These are phyloP conservation scores for Penicillium paneum DNA, from an alignment of 2,329 filamentous ascomycete genomes.

Conservation along the genomic window DNA sequence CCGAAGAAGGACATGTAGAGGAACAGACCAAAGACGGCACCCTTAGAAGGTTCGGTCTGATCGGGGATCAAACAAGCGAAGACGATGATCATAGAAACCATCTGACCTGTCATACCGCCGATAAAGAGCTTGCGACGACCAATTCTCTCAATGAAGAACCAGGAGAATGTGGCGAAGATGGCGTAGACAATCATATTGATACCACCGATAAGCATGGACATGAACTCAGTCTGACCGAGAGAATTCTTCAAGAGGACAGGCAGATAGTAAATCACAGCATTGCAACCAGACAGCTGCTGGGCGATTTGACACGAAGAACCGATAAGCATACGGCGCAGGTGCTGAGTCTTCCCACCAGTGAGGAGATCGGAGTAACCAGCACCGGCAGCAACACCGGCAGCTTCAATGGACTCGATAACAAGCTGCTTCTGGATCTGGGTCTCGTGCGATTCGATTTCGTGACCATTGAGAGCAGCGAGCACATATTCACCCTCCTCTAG, in stretches of 20 bases:
- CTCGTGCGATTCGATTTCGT: slow-evolving; percentile 52
- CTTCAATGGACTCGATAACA: slow-evolving; percentile 65
- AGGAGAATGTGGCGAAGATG: slow-evolving; percentile 45
- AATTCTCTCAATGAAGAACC: slow-evolving; percentile 50
- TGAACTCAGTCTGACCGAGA: slow-evolving; percentile 39
- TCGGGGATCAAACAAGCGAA: slow-evolving; percentile 40
- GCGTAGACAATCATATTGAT: slow-evolving; percentile 50
- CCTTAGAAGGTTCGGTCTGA: slow-evolving; percentile 28
- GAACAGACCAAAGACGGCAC: slow-evolving; percentile 59
- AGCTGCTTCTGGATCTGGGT: slow-evolving; percentile 61
- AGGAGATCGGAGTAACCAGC: slow-evolving; percentile 44
- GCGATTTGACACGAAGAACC: slow-evolving; percentile 43
- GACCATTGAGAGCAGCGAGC: slow-evolving; percentile 50
- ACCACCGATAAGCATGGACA: slow-evolving; percentile 53
- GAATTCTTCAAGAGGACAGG: slow-evolving; percentile 48
- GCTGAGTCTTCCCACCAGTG: slow-evolving; percentile 39
- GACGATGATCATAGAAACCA: slow-evolving; percentile 40
- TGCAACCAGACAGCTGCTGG: slow-evolving; percentile 52
- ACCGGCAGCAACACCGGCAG: slow-evolving; percentile 57
- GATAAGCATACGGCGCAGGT: slow-evolving; percentile 41
- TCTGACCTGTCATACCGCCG: slow-evolving; percentile 39
- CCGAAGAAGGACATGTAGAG: slow-evolving; percentile 68
- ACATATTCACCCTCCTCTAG: slow-evolving; percentile 50
- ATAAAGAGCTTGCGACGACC: slow-evolving; percentile 47
- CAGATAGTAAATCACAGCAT: slow-evolving; percentile 51